Base-by-base conservation (phyloP, 2,329 filamentous ascomycete species). In the Sporothrix luriei region DNA sequence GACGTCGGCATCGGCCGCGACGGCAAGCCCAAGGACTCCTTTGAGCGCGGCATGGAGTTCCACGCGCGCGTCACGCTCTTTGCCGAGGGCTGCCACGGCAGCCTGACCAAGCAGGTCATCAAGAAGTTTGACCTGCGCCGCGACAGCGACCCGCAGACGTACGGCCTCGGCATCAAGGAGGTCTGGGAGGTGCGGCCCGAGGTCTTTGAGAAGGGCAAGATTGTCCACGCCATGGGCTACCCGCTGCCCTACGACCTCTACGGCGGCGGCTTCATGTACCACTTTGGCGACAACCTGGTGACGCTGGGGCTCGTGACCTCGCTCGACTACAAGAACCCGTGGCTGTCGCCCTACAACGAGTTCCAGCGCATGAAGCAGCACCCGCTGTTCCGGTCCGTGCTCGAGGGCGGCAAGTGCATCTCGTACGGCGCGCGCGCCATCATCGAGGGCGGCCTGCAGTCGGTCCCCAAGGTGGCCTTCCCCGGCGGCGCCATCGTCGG, bases 361-460 rank as follows among this genome's bases (percentile, higher is more conserved):
- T 99, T 99, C 79, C 95, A 99, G 80, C 97, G 97, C 84, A 90
- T 99, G 84, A 99, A 99, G 85, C 91, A 94, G 75, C 95, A 99
- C 79, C 94, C 95, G n/a, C 82, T 96, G 65, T 98, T 96, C 84
- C 89, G 85, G 74, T 84, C 88, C 5, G 89, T 94, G 21, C 86
- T 99, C n/a, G 92, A 98, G 79, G 94, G 94, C 71, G 95, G 95
- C 74, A 97, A 97, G 82, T 98, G 95, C 79, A 93, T 99, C 74
- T 97, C 95, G 0, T 99, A 99, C 78, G 95, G 91, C 71, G 95
- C 95, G 6, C 88, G 95, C 70, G 92, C 94, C 2, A 85, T 99
- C 55, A 91, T 94, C 74, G 95, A 99, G 81, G 95, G 95, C 72
- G 95, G 95, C 29, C 97, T 96, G 81, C 95, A 99, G 82, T 97